Evolutionary conservation across 768 basidiomycete genomes (phyloP).

Genomic region (Termitomyces sp.): DNA sequence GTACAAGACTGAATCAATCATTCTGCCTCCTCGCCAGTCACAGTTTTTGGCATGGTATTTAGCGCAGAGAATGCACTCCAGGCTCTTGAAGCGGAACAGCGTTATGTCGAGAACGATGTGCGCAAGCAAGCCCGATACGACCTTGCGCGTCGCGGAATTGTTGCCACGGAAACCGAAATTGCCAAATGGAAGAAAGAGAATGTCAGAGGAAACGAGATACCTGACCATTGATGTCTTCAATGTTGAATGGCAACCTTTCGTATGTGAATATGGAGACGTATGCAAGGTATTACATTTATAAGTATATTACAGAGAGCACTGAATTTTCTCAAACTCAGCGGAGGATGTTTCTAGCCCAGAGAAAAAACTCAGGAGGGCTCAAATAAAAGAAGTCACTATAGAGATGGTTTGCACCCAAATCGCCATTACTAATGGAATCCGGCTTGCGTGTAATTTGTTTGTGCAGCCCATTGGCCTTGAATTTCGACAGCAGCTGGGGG

Average conservation of each 20-base stretch:
- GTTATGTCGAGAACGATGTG: constrained; percentile 61
- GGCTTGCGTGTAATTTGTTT: constrained; percentile 22
- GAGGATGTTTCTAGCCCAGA: neutral
- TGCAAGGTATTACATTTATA: neutral
- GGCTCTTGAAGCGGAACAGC: constrained; percentile 59
- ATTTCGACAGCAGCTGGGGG: constrained; percentile 27
- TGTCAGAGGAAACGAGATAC: constrained; percentile 3
- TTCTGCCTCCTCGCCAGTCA: constrained; percentile 26
- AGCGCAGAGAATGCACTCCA: constrained; percentile 74
- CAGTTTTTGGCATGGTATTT: constrained; percentile 66
- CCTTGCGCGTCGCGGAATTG: constrained; percentile 65
- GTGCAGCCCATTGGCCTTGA: constrained; percentile 30
- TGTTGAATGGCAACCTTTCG: neutral
- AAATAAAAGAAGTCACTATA: neutral
- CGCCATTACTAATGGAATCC: constrained; percentile 13
- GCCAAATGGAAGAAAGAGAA: constrained; percentile 62
- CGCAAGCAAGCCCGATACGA: constrained; percentile 72
- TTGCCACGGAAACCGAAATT: constrained; percentile 82
- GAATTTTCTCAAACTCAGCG: neutral
- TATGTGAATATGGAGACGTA: neutral
- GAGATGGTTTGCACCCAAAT: neutral
- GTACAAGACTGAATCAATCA: neutral
- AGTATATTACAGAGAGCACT: neutral
- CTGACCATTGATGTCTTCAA: neutral
- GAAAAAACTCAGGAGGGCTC: neutral